A percentile compares a stretch with the other conserved stretches of the same genome.
Evolutionary conservation across 2,329 filamentous ascomycete species (phyloP).

Genomic region (Clarireedia hainanense): DNA sequence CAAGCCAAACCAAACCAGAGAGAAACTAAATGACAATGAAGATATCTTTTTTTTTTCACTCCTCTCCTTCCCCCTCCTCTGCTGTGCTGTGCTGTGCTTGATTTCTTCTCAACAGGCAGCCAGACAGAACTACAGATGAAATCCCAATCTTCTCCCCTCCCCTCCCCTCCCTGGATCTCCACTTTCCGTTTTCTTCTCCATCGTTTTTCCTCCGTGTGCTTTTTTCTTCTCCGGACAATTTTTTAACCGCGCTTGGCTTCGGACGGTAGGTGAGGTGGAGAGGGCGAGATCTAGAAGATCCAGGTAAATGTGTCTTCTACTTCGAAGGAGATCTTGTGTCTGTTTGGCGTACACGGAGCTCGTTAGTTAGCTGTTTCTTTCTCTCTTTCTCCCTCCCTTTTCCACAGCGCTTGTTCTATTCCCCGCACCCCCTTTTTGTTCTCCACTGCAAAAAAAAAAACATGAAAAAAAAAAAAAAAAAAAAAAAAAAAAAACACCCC

Average conservation of each 20-base stretch:
- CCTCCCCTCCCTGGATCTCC: neutral
- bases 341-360: constrained; percentile 21
- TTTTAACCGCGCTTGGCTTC: neutral
- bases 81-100: too few relatives aligned
- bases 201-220: too few relatives aligned
- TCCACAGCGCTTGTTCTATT: constrained; percentile 10
- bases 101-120: too few relatives aligned
- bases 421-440: neutral
- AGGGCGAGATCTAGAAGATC: constrained; percentile 31
- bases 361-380: too few relatives aligned
- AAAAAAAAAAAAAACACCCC: neutral
- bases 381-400: too few relatives aligned
- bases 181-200: neutral
- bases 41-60: too few relatives aligned
- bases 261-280: neutral
- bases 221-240: neutral
- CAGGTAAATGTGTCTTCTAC: constrained; percentile 59
- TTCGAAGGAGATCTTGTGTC: constrained; percentile 43
- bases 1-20: too few relatives aligned
- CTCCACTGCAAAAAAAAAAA: neutral
- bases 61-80: too few relatives aligned
- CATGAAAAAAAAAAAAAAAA: neutral
- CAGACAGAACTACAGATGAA: too few relatives aligned
- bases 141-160: neutral
- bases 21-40: too few relatives aligned